These are phyloP conservation scores for Ascochyta clinopodiicola DNA, from an alignment of 2,329 filamentous ascomycete species.

Conservation along the genomic window DNA sequence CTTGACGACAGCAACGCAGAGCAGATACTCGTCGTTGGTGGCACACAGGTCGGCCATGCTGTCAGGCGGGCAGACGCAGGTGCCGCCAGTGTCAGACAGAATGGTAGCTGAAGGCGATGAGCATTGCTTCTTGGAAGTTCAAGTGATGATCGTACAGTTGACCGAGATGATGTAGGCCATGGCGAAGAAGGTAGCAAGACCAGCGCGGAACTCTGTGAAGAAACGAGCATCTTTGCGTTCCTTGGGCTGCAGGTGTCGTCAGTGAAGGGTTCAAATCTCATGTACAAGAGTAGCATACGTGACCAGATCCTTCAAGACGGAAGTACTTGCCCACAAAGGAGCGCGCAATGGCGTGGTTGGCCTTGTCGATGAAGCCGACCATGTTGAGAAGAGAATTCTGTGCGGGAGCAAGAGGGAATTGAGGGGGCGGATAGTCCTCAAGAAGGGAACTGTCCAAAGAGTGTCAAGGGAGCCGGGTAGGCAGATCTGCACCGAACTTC, in stretches of 20 bases:
- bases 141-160: constrained; percentile 55
- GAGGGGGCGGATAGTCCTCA: constrained; percentile 4
- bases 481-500: constrained; percentile 19
- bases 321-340: constrained; percentile 60
- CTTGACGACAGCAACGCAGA: constrained; percentile 70
- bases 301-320: constrained; percentile 79
- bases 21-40: constrained; percentile 64
- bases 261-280: constrained; percentile 19
- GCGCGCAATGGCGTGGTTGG: constrained; percentile 43
- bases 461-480: constrained; percentile 10
- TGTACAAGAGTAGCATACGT: constrained; percentile 63
- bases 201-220: constrained; percentile 83
- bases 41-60: constrained; percentile 59
- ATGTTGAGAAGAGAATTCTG: constrained; percentile 30
- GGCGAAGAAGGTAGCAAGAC: constrained; percentile 70
- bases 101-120: constrained; percentile 57
- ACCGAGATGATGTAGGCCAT: constrained; percentile 67
- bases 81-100: constrained; percentile 74
- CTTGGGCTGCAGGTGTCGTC: constrained; percentile 58
- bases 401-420: constrained; percentile 5
- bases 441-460: constrained; percentile 3
- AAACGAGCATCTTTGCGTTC: constrained; percentile 79
- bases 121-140: constrained; percentile 10
- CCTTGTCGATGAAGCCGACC: constrained; percentile 42
- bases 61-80: constrained; percentile 70